These are phyloP conservation scores for Nyctanthes arbortristis DNA, from an alignment of 257 asterid genomes.

Conservation along the genomic window DNA sequence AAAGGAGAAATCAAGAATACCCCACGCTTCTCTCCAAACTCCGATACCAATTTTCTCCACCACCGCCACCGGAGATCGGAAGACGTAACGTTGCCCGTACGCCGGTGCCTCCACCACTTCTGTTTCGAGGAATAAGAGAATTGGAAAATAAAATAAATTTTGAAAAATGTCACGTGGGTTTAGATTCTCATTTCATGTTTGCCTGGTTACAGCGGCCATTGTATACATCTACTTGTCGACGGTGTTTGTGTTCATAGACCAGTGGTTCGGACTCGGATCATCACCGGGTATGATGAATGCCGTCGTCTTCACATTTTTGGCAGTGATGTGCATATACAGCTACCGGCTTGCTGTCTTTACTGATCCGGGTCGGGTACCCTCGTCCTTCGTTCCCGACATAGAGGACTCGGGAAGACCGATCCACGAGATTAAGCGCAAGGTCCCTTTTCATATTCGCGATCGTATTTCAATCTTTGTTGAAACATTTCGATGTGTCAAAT, in stretches of 20 bases:
- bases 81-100: constrained; percentile 67
- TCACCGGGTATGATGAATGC: constrained; percentile 81
- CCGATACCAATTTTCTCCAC: constrained; percentile 8
- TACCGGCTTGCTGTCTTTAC: constrained; percentile 66
- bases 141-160: neutral
- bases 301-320: constrained; percentile 59
- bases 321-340: constrained; percentile 55
- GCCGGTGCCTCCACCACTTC: constrained; percentile 67
- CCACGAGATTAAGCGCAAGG: constrained; percentile 98
- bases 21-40: neutral
- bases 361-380: constrained; percentile 93
- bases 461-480: neutral
- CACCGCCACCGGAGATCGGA: constrained; percentile 63
- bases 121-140: neutral
- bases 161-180: constrained; percentile 35
- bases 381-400: constrained; percentile 57
- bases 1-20: constrained; percentile 17
- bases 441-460: constrained; percentile 2
- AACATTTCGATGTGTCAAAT: constrained; percentile 25
- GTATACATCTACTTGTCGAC: constrained; percentile 78
- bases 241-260: constrained; percentile 75
- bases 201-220: constrained; percentile 58
- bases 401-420: constrained; percentile 60
- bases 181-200: constrained; percentile 60
- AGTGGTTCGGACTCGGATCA: constrained; percentile 77